These are phyloP conservation scores for Aspergillus persii DNA, from an alignment of 2,329 filamentous ascomycete species.

Conservation along the genomic window DNA sequence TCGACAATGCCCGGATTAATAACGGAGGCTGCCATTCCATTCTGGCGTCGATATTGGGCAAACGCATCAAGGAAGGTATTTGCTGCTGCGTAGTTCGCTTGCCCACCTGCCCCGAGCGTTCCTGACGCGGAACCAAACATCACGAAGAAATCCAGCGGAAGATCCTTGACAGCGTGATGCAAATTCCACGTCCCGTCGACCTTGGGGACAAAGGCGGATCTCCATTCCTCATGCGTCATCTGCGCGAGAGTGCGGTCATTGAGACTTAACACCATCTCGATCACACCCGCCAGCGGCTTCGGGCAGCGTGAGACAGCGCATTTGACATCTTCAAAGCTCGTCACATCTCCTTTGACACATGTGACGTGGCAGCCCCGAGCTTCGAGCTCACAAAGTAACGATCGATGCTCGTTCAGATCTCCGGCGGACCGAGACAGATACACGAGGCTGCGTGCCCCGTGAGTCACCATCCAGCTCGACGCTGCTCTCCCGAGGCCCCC, in stretches of 20 bases:
- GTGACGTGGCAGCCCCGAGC: too few species aligned
- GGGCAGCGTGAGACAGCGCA: too few species aligned
- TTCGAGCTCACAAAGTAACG: too few species aligned
- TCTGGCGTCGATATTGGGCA: neutral
- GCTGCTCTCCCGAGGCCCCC: neutral
- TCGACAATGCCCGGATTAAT: neutral
- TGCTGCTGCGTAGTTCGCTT: neutral
- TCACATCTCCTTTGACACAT: too few species aligned
- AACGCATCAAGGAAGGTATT: neutral
- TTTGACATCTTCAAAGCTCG: too few species aligned
- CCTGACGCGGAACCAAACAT: neutral
- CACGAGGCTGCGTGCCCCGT: too few species aligned
- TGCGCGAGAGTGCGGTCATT: too few species aligned
- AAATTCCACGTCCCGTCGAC: neutral
- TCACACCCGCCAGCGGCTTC: too few species aligned
- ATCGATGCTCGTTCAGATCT: too few species aligned
- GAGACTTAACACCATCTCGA: too few species aligned
- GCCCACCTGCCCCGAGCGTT: neutral
- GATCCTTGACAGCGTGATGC: neutral
- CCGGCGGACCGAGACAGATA: neutral
- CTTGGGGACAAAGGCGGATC: neutral
- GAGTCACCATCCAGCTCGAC: too few species aligned
- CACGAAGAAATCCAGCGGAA: neutral
- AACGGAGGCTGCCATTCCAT: neutral
- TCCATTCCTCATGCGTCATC: neutral